phyloP scores from a whole-genome alignment of 78 protist species.

The Protostelium mycophagum region DNA sequence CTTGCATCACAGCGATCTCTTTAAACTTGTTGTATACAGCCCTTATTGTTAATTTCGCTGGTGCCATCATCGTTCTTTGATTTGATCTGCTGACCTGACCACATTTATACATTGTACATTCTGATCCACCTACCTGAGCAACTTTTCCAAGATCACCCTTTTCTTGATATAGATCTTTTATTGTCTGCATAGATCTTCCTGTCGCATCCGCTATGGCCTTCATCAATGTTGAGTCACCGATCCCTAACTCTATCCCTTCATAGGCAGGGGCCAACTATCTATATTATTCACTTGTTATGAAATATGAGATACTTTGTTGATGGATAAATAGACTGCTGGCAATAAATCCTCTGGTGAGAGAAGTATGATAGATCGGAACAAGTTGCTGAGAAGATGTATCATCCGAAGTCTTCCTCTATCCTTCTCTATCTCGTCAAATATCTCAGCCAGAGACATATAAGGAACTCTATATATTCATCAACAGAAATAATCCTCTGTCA shows the following conservation, averaged over 20 bases:
- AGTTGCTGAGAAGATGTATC: slow-evolving; percentile 32
- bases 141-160: slow-evolving; percentile 90
- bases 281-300: neutral
- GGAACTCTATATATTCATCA: slow-evolving; percentile 14
- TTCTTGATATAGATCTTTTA: slow-evolving; percentile 47
- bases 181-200: slow-evolving; percentile 33
- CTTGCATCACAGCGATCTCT: slow-evolving; percentile 53
- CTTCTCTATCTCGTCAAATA: slow-evolving; percentile 56
- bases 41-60: slow-evolving; percentile 57
- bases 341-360: slow-evolving; percentile 59
- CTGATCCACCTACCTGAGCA: slow-evolving; percentile 40
- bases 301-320: slow-evolving; percentile 30
- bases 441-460: slow-evolving; percentile 61
- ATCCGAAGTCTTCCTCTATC: slow-evolving; percentile 47
- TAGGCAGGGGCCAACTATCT: slow-evolving; percentile 76
- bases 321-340: slow-evolving; percentile 42
- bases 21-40: slow-evolving; percentile 29
- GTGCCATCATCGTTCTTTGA: slow-evolving; percentile 25
- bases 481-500: neutral
- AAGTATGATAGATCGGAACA: slow-evolving; percentile 48
- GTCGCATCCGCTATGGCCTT: slow-evolving; percentile 79
- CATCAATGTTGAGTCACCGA: slow-evolving; percentile 84
- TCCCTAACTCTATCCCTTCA: slow-evolving; percentile 90
- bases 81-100: slow-evolving; percentile 17
- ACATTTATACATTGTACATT: no score